phyloP scores from a whole-genome alignment of 306 rosid species.

The Hippophae tibetana region DNA sequence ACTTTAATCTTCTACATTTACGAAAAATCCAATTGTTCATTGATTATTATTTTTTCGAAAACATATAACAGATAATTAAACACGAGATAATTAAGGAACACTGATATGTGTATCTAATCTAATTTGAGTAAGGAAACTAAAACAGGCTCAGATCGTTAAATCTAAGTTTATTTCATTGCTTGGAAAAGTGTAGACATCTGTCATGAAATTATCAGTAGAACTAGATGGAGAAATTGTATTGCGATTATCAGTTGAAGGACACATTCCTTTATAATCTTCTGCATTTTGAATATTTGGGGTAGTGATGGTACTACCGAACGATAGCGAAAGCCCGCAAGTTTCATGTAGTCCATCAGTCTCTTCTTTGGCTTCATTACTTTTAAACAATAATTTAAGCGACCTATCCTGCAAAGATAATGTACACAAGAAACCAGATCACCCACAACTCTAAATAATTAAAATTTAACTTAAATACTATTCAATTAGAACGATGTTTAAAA shows the following conservation, averaged over 20 bases:
- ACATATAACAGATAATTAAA: no score
- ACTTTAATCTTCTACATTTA: no score
- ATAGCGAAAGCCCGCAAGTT: conserved; percentile 34
- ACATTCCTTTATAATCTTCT: conserved; percentile 15
- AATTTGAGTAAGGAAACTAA: neutral
- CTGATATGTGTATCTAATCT: neutral
- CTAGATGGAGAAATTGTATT: conserved; percentile 7
- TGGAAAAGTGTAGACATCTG: conserved; percentile 13
- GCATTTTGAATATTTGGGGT: conserved; percentile 10
- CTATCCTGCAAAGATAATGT: conserved; percentile 7
- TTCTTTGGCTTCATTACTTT: conserved; percentile 7
- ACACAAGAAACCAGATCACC: neutral
- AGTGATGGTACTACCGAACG: conserved; percentile 10
- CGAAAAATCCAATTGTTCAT: no score
- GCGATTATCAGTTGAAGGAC: conserved; percentile 9
- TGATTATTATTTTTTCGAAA: no score
- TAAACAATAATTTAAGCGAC: neutral
- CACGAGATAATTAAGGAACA: no score
- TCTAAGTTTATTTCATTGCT: conserved; percentile 42
- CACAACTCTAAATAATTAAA: no score
- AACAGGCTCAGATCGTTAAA: conserved; percentile 37
- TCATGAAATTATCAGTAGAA: conserved; percentile 14
- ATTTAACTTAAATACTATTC: no score
- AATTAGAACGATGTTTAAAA: no score
- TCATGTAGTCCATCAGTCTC: conserved; percentile 8